Base-by-base conservation (phyloP, 805 yeast species). In the Ogataea ganodermae region DNA sequence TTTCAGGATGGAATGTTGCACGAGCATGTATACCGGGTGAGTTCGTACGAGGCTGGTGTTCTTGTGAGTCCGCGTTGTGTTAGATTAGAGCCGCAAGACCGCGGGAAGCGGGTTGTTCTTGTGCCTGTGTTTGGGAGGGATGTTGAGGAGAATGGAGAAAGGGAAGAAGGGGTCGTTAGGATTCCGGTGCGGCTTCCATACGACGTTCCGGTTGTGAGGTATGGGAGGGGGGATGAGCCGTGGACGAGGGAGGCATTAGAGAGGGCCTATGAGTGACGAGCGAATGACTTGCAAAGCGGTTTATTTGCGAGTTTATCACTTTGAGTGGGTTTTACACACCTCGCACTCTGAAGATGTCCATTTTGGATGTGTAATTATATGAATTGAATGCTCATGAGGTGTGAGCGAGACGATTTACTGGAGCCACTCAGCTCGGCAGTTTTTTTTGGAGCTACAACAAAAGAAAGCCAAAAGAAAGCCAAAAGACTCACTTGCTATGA, bases 31-130 rank as follows among this genome's bases (percentile, higher is more conserved):
- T 66, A 57, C 49, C 56, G 53, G 54, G 69, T 66, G 46, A 63
- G 51, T 60, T 79, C 72, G 3, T 82, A 70, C 61, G 88, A 83
- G 58, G 73, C 74, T 1, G 87, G 87, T 1, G 72, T 83, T 0
- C 57, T 83, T 22, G 51, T 79, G 3, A 69, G 66, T 21, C 69
- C 72, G 1, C 57, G 51, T n/a, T 50, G 57, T 9, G 50, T 58
- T 16, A 60, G 55, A 1, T 42, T 57, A 18, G 36, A 41, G 9
- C 24, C 35, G 14, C 28, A 24, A 2, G 48, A 53, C 18, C 6
- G 38, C 1, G 42, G 46, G 6, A 45, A 46, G 16, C 40, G 30
- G 9, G 52, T 50, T 2, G 35, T 45, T 4, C 54, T 82, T 30
- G 63, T 67, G 2, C 87, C 88, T 0, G 62, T 60, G 1, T 72